Evolutionary conservation across 2,329 filamentous ascomycete genomes (phyloP).

Genomic region (Acrocalymma vagum): DNA sequence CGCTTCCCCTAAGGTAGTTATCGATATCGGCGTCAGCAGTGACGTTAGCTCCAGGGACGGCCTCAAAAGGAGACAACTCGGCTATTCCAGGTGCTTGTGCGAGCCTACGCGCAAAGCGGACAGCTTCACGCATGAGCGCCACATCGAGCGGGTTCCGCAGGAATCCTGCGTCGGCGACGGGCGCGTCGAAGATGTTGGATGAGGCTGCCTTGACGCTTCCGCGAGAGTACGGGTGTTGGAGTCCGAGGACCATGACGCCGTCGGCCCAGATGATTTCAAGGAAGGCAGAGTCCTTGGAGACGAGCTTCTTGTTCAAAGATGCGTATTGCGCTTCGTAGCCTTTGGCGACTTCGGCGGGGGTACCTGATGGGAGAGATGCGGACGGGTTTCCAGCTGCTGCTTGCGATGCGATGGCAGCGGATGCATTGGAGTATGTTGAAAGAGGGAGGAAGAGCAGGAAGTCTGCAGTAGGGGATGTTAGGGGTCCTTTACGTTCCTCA

Average conservation of each 20-base stretch:
- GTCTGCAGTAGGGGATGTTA: constrained; percentile 26
- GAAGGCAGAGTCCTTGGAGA: constrained; percentile 21
- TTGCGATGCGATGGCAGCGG: constrained; percentile 18
- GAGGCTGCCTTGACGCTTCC: constrained; percentile 31
- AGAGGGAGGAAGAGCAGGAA: constrained; percentile 32
- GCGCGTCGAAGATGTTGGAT: constrained; percentile 29
- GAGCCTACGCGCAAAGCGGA: constrained; percentile 26
- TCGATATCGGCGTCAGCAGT: constrained; percentile 26
- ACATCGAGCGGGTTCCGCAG: constrained; percentile 33
- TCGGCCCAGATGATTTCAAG: constrained; percentile 32
- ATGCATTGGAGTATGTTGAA: constrained; percentile 25
- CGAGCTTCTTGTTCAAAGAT: constrained; percentile 25
- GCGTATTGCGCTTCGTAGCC: constrained; percentile 25
- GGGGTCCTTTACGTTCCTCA: constrained; percentile 15
- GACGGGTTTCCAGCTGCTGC: constrained; percentile 23
- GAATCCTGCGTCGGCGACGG: constrained; percentile 31
- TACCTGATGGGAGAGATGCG: constrained; percentile 20
- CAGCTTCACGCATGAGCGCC: constrained; percentile 26
- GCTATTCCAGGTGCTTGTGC: constrained; percentile 17
- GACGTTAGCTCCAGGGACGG: constrained; percentile 27
- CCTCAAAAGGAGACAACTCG: constrained; percentile 27
- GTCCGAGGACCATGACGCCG: constrained; percentile 20
- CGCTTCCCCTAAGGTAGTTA: constrained; percentile 19
- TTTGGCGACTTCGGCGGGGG: constrained; percentile 22
- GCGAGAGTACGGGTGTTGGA: constrained; percentile 35